These are phyloP conservation scores for Dryadomyces quercivorus DNA, from an alignment of 2,329 filamentous ascomycete genomes.

Conservation along the genomic window DNA sequence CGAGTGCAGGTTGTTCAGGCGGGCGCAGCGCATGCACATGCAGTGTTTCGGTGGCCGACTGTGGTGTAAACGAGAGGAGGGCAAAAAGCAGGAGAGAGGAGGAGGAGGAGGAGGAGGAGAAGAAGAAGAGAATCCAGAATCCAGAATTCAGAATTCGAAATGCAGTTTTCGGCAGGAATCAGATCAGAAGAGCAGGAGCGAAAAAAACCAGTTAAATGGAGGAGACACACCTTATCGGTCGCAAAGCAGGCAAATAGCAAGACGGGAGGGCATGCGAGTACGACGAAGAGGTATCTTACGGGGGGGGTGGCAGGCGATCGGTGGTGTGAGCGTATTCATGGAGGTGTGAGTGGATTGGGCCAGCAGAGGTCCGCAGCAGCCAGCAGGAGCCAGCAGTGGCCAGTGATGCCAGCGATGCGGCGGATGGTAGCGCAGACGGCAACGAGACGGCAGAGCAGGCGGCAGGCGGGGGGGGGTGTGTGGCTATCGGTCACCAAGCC, in stretches of 20 bases:
- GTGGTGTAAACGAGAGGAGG: slow-evolving; percentile 1
- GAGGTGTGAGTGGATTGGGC: not conserved
- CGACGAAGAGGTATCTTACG: not conserved
- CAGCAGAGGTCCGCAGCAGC: too few species aligned
- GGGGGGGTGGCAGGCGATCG: not conserved
- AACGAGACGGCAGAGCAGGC: too few species aligned
- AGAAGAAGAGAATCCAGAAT: not conserved
- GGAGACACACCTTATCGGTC: slow-evolving; percentile 1
- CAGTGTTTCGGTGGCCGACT: slow-evolving; percentile 1
- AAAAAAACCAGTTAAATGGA: not conserved
- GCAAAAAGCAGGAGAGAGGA: not conserved
- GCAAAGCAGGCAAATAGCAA: not conserved
- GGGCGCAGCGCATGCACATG: not conserved
- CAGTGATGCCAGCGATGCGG: too few species aligned
- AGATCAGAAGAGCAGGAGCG: not conserved
- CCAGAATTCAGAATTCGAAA: not conserved
- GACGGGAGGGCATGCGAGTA: not conserved
- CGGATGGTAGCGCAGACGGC: not conserved
- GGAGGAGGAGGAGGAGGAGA: not conserved
- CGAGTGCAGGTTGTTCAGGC: not conserved
- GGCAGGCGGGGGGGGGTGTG: not conserved
- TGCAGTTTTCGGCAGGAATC: not conserved
- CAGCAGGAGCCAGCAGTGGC: too few species aligned
- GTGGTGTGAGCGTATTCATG: not conserved
- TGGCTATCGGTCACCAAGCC: not conserved